These are phyloP conservation scores for Closterium sp. DNA, from an alignment of 139 green algal species.

Conservation along the genomic window DNA sequence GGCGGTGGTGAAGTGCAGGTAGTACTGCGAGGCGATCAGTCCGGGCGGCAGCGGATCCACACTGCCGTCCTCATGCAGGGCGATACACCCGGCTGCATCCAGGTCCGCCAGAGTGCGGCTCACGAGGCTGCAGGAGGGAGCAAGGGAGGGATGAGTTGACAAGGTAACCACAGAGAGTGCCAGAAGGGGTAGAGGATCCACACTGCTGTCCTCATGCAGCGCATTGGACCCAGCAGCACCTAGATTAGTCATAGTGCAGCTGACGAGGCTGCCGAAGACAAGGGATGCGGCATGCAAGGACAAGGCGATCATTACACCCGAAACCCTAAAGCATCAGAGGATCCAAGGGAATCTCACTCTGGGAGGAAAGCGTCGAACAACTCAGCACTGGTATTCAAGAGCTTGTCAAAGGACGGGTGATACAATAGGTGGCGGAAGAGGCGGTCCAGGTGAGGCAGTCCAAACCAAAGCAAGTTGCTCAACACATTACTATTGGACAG, in stretches of 20 bases:
- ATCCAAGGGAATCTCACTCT: too few species aligned
- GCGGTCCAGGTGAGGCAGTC: neutral
- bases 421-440: neutral
- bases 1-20: slow-evolving; percentile 88
- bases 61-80: slow-evolving; percentile 60
- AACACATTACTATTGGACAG: too few species aligned
- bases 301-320: too few species aligned
- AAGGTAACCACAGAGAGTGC: too few species aligned
- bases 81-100: slow-evolving; percentile 74
- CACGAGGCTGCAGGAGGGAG: slow-evolving; percentile 62
- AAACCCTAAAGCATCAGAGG: too few species aligned
- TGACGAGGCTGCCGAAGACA: neutral
- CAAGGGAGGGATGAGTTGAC: neutral
- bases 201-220: slow-evolving; percentile 60
- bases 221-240: slow-evolving; percentile 73
- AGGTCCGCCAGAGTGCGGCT: slow-evolving; percentile 68
- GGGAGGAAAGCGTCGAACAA: too few species aligned
- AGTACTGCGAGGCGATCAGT: slow-evolving; percentile 89
- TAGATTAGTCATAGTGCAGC: slow-evolving; percentile 60
- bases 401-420: too few species aligned
- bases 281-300: too few species aligned
- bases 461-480: neutral
- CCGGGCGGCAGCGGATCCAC: slow-evolving; percentile 68
- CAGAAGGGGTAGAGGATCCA: slow-evolving; percentile 58
- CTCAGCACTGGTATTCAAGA: too few species aligned